Evolutionary conservation across 257 asterid species (phyloP).

Genomic region (Penstemon newberryi): DNA sequence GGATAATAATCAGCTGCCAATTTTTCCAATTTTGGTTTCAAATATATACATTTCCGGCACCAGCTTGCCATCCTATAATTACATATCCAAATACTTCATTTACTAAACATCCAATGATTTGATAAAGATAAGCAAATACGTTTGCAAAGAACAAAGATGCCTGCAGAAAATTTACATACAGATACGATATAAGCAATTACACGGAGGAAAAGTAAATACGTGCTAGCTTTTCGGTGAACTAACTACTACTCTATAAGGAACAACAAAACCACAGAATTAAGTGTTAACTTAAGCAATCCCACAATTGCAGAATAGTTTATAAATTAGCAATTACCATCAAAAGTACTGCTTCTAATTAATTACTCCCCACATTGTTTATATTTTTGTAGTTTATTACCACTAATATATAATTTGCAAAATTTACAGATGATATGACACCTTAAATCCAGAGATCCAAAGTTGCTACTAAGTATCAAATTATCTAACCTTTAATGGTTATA

Average conservation of each 20-base stretch:
- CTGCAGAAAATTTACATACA: constrained; percentile 5
- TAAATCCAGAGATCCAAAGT: background rate
- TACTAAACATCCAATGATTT: constrained; percentile 26
- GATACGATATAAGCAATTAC: background rate
- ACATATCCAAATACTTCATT: constrained; percentile 43
- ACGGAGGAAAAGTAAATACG: background rate
- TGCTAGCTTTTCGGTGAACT: constrained; percentile 10
- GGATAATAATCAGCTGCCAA: constrained; percentile 87
- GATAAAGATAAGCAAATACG: constrained; percentile 24
- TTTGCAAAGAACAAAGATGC: constrained; percentile 10
- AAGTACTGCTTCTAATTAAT: background rate
- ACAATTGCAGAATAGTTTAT: background rate
- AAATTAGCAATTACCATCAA: background rate
- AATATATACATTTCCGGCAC: constrained; percentile 96
- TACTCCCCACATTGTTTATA: background rate
- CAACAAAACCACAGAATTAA: background rate
- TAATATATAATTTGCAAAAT: too few relatives aligned
- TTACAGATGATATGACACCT: background rate
- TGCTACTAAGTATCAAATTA: background rate
- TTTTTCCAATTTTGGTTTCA: constrained; percentile 90
- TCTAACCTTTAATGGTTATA: background rate
- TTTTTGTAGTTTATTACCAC: too few relatives aligned
- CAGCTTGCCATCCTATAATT: constrained; percentile 77
- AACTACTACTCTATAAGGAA: background rate
- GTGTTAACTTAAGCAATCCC: background rate